phyloP scores from a whole-genome alignment of 2,329 filamentous ascomycete species.

The Chrysosporium keratinophilum region DNA sequence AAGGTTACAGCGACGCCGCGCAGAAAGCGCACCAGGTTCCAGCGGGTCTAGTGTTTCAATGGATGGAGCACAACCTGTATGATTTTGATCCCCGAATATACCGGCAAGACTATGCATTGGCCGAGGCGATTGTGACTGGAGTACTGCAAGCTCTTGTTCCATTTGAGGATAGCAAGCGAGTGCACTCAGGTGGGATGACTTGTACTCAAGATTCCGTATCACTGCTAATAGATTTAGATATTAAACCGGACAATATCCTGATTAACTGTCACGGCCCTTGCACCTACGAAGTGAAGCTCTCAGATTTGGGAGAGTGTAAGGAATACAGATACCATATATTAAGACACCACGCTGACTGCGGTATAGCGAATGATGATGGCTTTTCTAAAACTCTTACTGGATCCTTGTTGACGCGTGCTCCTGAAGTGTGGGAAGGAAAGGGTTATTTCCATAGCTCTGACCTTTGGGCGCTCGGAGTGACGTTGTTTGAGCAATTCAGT shows the following conservation, averaged over 20 bases:
- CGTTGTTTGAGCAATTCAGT: conserved; percentile 12
- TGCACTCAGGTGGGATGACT: conserved; percentile 12
- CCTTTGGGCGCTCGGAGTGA: conserved; percentile 12
- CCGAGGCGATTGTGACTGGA: conserved; percentile 11
- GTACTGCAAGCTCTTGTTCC: conserved; percentile 13
- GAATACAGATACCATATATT: conserved; percentile 4
- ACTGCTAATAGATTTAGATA: conserved; percentile 9
- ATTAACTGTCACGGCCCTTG: conserved; percentile 8
- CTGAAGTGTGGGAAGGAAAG: conserved; percentile 13
- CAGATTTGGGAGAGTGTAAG: conserved; percentile 13
- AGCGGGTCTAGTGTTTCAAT: conserved; percentile 11
- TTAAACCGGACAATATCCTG: conserved; percentile 12
- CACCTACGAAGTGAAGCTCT: conserved; percentile 12
- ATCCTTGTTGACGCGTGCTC: conserved; percentile 11
- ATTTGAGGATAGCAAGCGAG: conserved; percentile 12
- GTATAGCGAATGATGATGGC: conserved; percentile 12
- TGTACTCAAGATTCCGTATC: conserved; percentile 9
- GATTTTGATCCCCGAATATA: conserved; percentile 12
- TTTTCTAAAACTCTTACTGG: conserved; percentile 12
- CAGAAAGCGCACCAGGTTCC: conserved; percentile 8
- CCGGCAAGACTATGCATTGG: conserved; percentile 12
- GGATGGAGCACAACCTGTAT: conserved; percentile 13
- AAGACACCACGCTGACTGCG: conserved; percentile 11
- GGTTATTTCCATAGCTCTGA: conserved; percentile 12
- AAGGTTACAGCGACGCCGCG: conserved; percentile 8